Base-by-base conservation (phyloP, 148 eudicot genomes). In the Polygonum aviculare region DNA sequence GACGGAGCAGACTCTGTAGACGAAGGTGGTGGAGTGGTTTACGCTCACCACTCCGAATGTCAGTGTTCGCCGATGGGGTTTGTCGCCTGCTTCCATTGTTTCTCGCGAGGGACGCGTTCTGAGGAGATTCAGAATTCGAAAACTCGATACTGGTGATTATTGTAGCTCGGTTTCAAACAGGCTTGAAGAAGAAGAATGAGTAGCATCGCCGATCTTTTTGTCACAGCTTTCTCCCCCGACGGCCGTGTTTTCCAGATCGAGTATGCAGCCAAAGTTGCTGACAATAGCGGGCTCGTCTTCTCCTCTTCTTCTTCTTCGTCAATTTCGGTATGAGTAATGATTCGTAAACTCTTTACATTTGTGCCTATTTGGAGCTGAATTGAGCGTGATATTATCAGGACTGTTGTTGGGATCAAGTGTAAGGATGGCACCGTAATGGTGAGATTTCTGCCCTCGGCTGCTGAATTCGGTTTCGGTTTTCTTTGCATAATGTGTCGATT, bases 401-500 rank as follows among this genome's bases (percentile, higher is more conserved):
- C 94, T 74, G 98, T 87, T 71, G 84, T 93, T n/a, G 97, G 86
- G 7, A 90, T 90, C 80, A 87, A 79, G 77, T 93, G 97, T 89
- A 90, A 90, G 79, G 95, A 93, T 77, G 97, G 97, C 45, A 75
- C 90, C 26, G 97, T 93, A 57, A 77, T 91, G 94, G 98, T 88
- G 74, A 52, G 74, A 21, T 26, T 70, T 22, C 38, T 72, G 45
- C 44, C 19, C 5, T 67, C 19, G 21, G 10, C 71, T 35, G n/a
- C 11, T 60, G 2, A 21, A 12, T 60, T 21, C 63, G 33, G 19
- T 22, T 60, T 12, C 15, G 38, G n/a, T 10, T 14, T 36, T 8
- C 14, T 26, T 60, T 69, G 19, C 73, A 36, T 38, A 8, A 6
- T 10, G 26, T 57, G 63, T 57, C 26, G 63, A 21, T 41, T 41